phyloP scores from a whole-genome alignment of 495 filamentous ascomycete species.

The Penicillium soppii region DNA sequence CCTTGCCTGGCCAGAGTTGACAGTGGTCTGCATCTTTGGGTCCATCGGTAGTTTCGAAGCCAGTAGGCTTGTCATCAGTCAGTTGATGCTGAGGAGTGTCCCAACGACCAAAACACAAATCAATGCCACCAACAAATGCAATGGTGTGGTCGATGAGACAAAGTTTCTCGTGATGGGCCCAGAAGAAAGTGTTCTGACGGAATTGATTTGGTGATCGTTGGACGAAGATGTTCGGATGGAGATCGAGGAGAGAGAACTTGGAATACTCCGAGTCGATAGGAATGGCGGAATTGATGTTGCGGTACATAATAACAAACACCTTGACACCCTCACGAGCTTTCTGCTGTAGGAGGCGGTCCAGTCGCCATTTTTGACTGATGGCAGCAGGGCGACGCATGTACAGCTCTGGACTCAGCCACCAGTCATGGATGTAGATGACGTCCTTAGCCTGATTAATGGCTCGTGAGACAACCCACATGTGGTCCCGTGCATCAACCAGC shows the following conservation, averaged over 20 bases:
- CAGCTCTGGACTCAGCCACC: conserved; percentile 96
- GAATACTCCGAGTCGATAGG: conserved; percentile 99
- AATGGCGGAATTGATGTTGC: conserved; percentile 96
- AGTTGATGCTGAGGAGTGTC: conserved; percentile 91
- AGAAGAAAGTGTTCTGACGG: conserved; percentile 99
- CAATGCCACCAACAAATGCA: conserved; percentile 93
- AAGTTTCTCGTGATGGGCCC: conserved; percentile 97
- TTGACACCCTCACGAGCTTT: conserved; percentile 97
- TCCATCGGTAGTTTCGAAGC: conserved; percentile 74
- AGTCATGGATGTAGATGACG: conserved; percentile 99
- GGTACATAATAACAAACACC: conserved; percentile 96
- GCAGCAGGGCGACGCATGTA: conserved; percentile 94
- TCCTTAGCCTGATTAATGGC: conserved; percentile 98
- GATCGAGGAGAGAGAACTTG: conserved; percentile 93
- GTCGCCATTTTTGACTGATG: conserved; percentile 97
- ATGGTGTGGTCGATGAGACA: conserved; percentile 94
- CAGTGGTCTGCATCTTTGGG: conserved; percentile 92
- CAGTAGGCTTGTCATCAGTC: conserved; percentile 90
- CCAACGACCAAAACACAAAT: conserved; percentile 97
- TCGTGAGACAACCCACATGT: conserved; percentile 98
- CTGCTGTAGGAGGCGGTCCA: conserved; percentile 89
- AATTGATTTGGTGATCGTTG: conserved; percentile 96
- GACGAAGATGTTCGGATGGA: conserved; percentile 95
- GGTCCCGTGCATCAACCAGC: conserved; percentile 94
- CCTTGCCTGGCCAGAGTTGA: conserved; percentile 96